Conservation (phyloP, 257 asterid species). For the Jasminum sambac region DNA sequence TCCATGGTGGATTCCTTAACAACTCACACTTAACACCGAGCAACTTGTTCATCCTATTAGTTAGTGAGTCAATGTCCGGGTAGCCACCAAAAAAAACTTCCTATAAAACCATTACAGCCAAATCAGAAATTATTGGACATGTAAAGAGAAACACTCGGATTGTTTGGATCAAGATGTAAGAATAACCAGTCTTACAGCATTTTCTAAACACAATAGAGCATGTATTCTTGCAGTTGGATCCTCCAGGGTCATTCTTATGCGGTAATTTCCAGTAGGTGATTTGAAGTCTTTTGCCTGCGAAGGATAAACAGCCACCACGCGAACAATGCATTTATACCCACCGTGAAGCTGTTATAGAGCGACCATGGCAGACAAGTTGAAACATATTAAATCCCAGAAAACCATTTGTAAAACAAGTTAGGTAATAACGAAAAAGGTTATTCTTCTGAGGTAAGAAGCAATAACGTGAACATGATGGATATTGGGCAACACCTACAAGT, state of each 20-base stretch:
- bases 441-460: background rate
- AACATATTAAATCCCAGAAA: background rate
- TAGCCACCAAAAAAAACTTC: slow-evolving; percentile 5
- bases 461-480: background rate
- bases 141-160: background rate
- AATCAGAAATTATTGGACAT: background rate
- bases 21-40: background rate
- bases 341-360: slow-evolving; percentile 1
- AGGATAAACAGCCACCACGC: slow-evolving; percentile 16
- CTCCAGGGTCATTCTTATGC: slow-evolving; percentile 19
- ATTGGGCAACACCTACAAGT: slow-evolving; percentile 10
- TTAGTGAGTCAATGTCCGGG: background rate
- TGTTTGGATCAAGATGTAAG: background rate
- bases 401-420: background rate
- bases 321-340: slow-evolving; percentile 18
- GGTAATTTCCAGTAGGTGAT: slow-evolving; percentile 13
- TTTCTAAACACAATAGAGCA: slow-evolving; percentile 14
- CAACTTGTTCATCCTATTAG: slow-evolving; percentile 11
- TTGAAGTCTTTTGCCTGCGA: slow-evolving; percentile 3
- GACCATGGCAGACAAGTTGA: background rate
- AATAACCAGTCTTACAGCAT: slow-evolving; percentile 10
- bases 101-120: background rate
- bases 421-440: background rate
- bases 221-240: slow-evolving; percentile 23
- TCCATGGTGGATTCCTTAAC: slow-evolving; percentile 19